These are phyloP conservation scores for Euphorbia pulcherrima DNA, from an alignment of 345 rosid genomes.

Conservation along the genomic window DNA sequence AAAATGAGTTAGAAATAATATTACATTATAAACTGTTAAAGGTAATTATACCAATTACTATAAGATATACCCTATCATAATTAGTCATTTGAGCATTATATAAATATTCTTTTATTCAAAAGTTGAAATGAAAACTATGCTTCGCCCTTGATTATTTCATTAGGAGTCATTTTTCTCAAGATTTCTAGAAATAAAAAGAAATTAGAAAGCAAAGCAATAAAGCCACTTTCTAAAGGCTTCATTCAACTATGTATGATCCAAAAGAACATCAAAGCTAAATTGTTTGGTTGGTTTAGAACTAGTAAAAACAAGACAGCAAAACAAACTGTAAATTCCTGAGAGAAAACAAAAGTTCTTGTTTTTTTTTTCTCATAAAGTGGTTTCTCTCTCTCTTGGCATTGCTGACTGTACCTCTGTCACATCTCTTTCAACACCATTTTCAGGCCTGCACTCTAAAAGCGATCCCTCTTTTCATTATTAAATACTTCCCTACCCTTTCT, in stretches of 20 bases:
- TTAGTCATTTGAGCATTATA: too few relatives aligned
- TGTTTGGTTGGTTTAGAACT: slow-evolving; percentile 6
- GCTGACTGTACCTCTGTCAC: slow-evolving; percentile 22
- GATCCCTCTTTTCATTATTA: slow-evolving; percentile 18
- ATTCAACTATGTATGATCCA: background rate
- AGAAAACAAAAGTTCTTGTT: background rate
- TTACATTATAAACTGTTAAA: too few relatives aligned
- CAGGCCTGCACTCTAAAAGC: slow-evolving; percentile 33
- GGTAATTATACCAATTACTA: too few relatives aligned
- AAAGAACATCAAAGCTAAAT: background rate
- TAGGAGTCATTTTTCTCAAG: too few relatives aligned
- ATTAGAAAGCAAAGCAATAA: slow-evolving; percentile 13
- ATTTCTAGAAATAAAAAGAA: too few relatives aligned
- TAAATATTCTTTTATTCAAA: too few relatives aligned
- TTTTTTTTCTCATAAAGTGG: background rate
- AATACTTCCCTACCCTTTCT: background rate
- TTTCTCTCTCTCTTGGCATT: slow-evolving; percentile 5
- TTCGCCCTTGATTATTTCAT: too few relatives aligned
- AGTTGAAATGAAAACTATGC: too few relatives aligned
- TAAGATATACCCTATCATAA: too few relatives aligned
- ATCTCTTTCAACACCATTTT: slow-evolving; percentile 33
- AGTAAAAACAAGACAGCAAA: background rate
- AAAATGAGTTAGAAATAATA: too few relatives aligned
- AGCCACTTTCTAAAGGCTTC: slow-evolving; percentile 13
- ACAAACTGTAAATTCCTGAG: slow-evolving; percentile 12